Percentiles rank a stretch among this genome's conserved stretches.
Evolutionary conservation across 345 rosid genomes (phyloP).

Genomic region (Acer yangbiense): DNA sequence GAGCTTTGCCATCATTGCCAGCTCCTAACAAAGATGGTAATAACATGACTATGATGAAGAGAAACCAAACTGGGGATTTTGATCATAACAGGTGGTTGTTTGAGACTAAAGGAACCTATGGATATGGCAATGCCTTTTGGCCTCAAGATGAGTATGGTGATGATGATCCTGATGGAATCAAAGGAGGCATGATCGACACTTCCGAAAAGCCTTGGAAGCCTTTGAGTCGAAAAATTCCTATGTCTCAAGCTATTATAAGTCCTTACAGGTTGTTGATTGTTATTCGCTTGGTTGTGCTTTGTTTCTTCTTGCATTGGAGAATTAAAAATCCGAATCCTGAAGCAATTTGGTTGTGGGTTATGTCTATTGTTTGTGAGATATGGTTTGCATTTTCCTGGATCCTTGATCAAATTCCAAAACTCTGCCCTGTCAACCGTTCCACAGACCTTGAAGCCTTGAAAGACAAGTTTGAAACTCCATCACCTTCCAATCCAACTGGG

Average conservation of each 20-base stretch:
- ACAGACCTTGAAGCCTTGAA: conserved; percentile 78
- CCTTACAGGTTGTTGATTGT: conserved; percentile 80
- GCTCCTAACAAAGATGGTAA: conserved; percentile 50
- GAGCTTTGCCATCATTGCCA: conserved; percentile 71
- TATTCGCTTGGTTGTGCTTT: conserved; percentile 61
- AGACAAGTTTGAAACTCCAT: conserved; percentile 89
- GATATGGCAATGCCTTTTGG: conserved; percentile 83
- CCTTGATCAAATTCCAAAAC: conserved; percentile 86
- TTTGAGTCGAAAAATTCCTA: conserved; percentile 59
- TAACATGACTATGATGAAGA: conserved; percentile 85
- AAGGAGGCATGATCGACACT: conserved; percentile 55
- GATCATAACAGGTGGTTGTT: conserved; percentile 90
- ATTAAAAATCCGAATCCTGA: conserved; percentile 68
- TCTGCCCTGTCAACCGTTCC: conserved; percentile 77
- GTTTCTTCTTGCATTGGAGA: conserved; percentile 87
- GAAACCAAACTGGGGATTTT: conserved; percentile 81
- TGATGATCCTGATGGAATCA: conserved; percentile 58
- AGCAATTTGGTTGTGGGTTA: conserved; percentile 86
- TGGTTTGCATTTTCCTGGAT: conserved; percentile 99
- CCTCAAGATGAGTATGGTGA: conserved; percentile 76
- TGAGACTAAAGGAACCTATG: conserved; percentile 85
- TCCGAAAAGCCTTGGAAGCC: conserved; percentile 95
- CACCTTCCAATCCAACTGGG: conserved; percentile 86
- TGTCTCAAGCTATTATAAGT: conserved; percentile 63
- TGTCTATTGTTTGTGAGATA: conserved; percentile 81